Conservation (phyloP, 768 basidiomycete genomes). For the Suillus discolor region DNA sequence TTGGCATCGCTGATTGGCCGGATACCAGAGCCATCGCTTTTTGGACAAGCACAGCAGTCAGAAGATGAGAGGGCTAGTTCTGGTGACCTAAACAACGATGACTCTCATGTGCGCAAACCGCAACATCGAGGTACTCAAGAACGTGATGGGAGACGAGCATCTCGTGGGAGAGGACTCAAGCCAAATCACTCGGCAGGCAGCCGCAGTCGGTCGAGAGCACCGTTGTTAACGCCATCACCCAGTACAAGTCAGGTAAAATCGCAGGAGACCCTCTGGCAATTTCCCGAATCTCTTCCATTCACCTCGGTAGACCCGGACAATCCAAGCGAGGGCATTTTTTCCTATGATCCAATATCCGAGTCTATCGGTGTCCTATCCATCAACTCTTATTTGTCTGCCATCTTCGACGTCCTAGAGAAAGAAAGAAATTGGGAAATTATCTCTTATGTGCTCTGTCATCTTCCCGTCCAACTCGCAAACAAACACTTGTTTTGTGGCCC, state of each 20-base stretch:
- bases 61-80: slow-evolving; percentile 29
- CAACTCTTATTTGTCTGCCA: slow-evolving; percentile 66
- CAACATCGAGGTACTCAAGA: slow-evolving; percentile 54
- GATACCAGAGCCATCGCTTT: slow-evolving; percentile 24
- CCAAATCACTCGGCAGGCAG: slow-evolving; percentile 52
- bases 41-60: slow-evolving; percentile 6
- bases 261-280: slow-evolving; percentile 60
- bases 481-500: slow-evolving; percentile 97
- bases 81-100: slow-evolving; percentile 29
- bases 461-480: slow-evolving; percentile 90
- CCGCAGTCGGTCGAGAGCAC: slow-evolving; percentile 64
- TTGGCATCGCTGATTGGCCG: slow-evolving; percentile 71
- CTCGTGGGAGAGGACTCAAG: slow-evolving; percentile 51
- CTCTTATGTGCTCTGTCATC: slow-evolving; percentile 87
- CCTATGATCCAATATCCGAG: slow-evolving; percentile 58
- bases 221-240: slow-evolving; percentile 33
- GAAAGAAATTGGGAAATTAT: slow-evolving; percentile 93
- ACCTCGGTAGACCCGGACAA: slow-evolving; percentile 54
- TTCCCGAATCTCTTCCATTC: slow-evolving; percentile 70
- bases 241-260: slow-evolving; percentile 21
- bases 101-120: slow-evolving; percentile 39
- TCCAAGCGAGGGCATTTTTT: slow-evolving; percentile 67
- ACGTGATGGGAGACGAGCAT: slow-evolving; percentile 50
- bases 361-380: slow-evolving; percentile 61
- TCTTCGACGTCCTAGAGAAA: slow-evolving; percentile 67